phyloP scores from a whole-genome alignment of 352 stramenopile species.

The Phytophthora melonis region DNA sequence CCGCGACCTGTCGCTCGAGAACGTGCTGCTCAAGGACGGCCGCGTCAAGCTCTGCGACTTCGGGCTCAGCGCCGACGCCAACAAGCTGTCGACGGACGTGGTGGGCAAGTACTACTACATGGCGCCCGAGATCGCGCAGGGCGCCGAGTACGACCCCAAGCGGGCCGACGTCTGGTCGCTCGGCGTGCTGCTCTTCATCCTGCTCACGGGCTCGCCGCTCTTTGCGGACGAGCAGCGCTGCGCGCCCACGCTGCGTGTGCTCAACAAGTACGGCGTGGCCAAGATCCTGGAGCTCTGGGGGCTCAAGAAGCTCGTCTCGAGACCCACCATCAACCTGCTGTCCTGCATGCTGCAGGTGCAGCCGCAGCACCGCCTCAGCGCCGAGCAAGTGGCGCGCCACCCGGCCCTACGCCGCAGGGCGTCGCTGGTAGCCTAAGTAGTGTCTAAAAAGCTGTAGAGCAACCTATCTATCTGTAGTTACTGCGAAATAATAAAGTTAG shows the following conservation, averaged over 20 bases:
- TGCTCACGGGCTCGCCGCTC: slow-evolving; percentile 66
- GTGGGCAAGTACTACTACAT: slow-evolving; percentile 81
- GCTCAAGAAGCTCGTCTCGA: slow-evolving; percentile 40
- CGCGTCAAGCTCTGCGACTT: slow-evolving; percentile 70
- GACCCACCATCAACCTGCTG: slow-evolving; percentile 53
- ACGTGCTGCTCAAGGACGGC: slow-evolving; percentile 55
- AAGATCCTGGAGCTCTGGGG: slow-evolving; percentile 70
- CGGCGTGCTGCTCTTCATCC: slow-evolving; percentile 85
- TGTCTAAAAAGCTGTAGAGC: slow-evolving; percentile 18
- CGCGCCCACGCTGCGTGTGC: slow-evolving; percentile 55
- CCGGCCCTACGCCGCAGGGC: slow-evolving; percentile 23
- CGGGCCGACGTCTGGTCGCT: slow-evolving; percentile 85
- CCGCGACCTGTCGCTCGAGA: slow-evolving; percentile 68
- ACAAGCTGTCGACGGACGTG: slow-evolving; percentile 41
- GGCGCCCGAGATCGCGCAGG: slow-evolving; percentile 57
- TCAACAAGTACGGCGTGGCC: slow-evolving; percentile 57
- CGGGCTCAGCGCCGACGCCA: slow-evolving; percentile 57
- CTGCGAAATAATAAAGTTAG: slow-evolving; percentile 34
- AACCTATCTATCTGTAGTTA: slow-evolving; percentile 20
- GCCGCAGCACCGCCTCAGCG: slow-evolving; percentile 38
- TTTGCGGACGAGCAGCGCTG: slow-evolving; percentile 37
- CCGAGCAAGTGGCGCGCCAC: slow-evolving; percentile 44
- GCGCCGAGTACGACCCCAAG: slow-evolving; percentile 50
- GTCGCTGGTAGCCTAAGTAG: not conserved
- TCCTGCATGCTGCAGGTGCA: slow-evolving; percentile 56